Base-by-base conservation (phyloP, 2,329 filamentous ascomycete genomes). In the Akanthomyces uredinophilus region DNA sequence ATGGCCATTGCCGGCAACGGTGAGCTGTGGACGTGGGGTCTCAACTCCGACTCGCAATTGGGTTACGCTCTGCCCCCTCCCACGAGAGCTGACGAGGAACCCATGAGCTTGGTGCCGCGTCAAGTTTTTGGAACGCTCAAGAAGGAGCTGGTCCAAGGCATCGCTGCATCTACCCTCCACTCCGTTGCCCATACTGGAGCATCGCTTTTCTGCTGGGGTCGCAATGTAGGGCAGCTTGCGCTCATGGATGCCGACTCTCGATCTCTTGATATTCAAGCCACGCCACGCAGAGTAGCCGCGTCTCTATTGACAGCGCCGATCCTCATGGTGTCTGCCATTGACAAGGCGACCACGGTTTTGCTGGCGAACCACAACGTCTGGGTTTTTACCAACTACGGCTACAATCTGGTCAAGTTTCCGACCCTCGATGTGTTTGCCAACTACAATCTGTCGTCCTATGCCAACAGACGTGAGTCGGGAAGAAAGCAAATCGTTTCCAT, bases 1-100 rank as follows among this genome's bases (percentile, higher is more conserved):
- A 81, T 99, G 72, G 94, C 92, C 1, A 79, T 98, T 6, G 90
- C 91, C 4, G 87, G 87, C n/a, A 83, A 87, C 59, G 94, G 95
- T n/a, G 91, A 96, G 67, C 85, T 96, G 6, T 96, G 91, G 80
- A 95, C 92, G 1, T 99, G 95, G 95, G 95, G 95, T 8, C 90
- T 89, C 66, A 98, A 97, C 69, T 87, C 83, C 8, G 88, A 86
- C 71, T 92, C 89, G 1, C 94, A 98, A 72, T 81, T 99, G 16
- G 95, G 95, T 5, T 98, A 96, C 72, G 78, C 83, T 20, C 78
- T 96, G 18, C 91, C 92, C 10, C 74, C 81, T 18, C 83, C 87
- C 1, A 74, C 79, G 10, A 82, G 86, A 66, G 84, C 85, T 59
- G 91, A 96, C 57, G 90, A 97, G 68, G 90, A 95, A 63, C 89